These are phyloP conservation scores for Boechera divaricarpa DNA, from an alignment of 345 rosid species.

Conservation along the genomic window DNA sequence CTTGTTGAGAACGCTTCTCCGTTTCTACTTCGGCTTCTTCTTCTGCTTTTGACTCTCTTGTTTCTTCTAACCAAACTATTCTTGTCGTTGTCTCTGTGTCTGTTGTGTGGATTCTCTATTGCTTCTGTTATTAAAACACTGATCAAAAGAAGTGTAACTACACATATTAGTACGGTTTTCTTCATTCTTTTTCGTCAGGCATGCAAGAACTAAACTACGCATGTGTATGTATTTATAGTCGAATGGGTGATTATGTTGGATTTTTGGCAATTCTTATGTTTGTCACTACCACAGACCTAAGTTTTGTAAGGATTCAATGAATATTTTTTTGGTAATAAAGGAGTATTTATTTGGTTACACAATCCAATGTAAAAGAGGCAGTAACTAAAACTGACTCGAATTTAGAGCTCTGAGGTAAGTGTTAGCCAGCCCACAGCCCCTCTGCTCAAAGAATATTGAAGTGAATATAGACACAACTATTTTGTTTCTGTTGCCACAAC, in stretches of 20 bases:
- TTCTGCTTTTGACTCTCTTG: conserved; percentile 30
- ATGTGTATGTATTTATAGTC: conserved; percentile 25
- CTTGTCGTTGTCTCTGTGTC: conserved; percentile 24
- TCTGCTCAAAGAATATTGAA: conserved; percentile 30
- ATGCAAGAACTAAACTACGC: conserved; percentile 28
- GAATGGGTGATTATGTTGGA: background rate
- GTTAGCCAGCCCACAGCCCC: conserved; percentile 35
- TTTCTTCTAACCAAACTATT: conserved; percentile 22
- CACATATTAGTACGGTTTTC: conserved; percentile 20
- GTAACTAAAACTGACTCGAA: conserved; percentile 41
- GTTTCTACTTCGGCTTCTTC: conserved; percentile 30
- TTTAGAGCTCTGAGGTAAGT: conserved; percentile 37
- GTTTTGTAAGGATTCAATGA: conserved; percentile 29
- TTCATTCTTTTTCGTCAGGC: conserved; percentile 23
- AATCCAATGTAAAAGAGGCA: conserved; percentile 40
- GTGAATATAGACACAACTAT: conserved; percentile 39
- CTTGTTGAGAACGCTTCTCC: conserved; percentile 17
- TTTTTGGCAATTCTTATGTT: conserved; percentile 16
- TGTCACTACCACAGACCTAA: conserved; percentile 14
- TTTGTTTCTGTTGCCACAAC: conserved; percentile 18
- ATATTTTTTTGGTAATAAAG: conserved; percentile 27
- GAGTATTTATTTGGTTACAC: conserved; percentile 45
- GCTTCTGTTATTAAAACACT: conserved; percentile 35
- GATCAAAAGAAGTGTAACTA: conserved; percentile 37
- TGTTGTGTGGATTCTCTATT: conserved; percentile 26